Conservation (phyloP, 345 rosid species). For the Camelina laxa region DNA sequence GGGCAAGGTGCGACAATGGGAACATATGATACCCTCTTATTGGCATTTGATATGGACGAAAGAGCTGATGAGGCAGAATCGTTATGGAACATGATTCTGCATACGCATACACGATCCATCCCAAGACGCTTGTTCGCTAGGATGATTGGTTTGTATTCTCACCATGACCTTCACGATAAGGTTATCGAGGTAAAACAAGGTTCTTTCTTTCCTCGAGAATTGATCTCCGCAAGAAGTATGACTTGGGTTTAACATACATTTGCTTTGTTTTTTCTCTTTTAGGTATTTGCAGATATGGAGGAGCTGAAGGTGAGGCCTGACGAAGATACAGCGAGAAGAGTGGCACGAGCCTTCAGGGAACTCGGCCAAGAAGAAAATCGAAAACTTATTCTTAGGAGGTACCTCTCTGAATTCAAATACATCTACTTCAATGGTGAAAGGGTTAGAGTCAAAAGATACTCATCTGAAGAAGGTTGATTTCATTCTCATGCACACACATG, state of each 20-base stretch:
- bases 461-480: constrained; percentile 45
- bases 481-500: constrained; percentile 23
- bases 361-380: constrained; percentile 68
- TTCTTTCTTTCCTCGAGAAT: background rate
- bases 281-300: constrained; percentile 97
- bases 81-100: constrained; percentile 87
- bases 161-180: constrained; percentile 69
- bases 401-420: constrained; percentile 71
- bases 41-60: constrained; percentile 85
- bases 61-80: constrained; percentile 80
- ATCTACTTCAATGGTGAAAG: constrained; percentile 83
- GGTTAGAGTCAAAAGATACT: constrained; percentile 65
- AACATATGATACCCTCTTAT: constrained; percentile 74
- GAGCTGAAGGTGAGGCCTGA: constrained; percentile 83
- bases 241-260: background rate
- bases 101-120: constrained; percentile 70
- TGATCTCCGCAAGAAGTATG: constrained; percentile 18
- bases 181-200: constrained; percentile 63
- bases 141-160: constrained; percentile 84
- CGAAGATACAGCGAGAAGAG: constrained; percentile 69
- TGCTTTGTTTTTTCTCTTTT: constrained; percentile 11
- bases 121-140: constrained; percentile 80
- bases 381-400: constrained; percentile 61
- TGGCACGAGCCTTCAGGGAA: constrained; percentile 63
- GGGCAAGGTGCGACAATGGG: constrained; percentile 94